Percentiles rank a stretch among this genome's conserved stretches.
phyloP scores from a whole-genome alignment of 2,329 filamentous ascomycete species.

The Ophiocordyceps polyrhachis-furcata region DNA sequence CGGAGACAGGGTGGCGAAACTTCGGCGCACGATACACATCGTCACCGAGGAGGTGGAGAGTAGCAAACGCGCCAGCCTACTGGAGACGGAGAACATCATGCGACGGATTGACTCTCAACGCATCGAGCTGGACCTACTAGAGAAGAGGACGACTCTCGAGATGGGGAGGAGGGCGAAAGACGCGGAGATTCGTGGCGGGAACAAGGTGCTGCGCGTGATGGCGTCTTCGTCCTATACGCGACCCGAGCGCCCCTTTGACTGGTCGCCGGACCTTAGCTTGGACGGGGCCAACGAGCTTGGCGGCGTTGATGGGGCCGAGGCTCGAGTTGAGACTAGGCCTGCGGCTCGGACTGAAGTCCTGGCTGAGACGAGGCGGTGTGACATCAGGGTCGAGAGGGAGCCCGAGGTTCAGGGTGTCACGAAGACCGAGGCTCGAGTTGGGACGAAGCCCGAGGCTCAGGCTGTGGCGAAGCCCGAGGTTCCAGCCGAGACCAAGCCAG shows the following conservation, averaged over 20 bases:
- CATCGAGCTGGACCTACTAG: not conserved
- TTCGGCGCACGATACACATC: not conserved
- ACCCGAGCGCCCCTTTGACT: not conserved
- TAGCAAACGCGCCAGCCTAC: not conserved
- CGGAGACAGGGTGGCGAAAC: not conserved
- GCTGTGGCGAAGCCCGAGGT: no score
- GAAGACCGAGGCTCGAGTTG: no score
- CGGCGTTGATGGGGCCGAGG: not conserved
- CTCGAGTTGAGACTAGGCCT: not conserved
- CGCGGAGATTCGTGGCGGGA: not conserved
- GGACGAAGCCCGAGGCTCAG: no score
- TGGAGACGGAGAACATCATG: not conserved
- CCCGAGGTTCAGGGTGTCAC: no score
- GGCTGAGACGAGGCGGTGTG: not conserved
- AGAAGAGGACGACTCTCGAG: not conserved
- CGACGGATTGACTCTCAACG: not conserved
- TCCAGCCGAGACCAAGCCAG: no score
- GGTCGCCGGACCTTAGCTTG: not conserved
- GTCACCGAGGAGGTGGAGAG: not conserved
- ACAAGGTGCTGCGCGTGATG: not conserved
- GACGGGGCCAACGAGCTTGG: not conserved
- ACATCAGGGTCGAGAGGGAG: no score
- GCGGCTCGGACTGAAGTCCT: not conserved
- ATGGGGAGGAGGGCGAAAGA: not conserved
- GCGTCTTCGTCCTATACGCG: not conserved